Conservation (phyloP, 2,329 filamentous ascomycete genomes). For the Claviceps fusiformis region DNA sequence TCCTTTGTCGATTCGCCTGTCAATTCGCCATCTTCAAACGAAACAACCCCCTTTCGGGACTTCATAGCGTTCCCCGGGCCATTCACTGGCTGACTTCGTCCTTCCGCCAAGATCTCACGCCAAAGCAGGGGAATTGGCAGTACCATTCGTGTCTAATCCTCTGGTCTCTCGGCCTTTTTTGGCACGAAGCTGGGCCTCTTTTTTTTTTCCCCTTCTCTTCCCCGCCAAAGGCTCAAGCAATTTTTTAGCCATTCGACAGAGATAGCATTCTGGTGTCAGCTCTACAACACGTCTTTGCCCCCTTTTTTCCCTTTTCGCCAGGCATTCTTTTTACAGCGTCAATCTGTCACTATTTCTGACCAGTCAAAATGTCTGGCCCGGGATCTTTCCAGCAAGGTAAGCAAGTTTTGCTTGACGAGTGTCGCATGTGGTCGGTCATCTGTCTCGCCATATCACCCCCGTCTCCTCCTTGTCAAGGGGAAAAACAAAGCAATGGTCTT, state of each 20-base stretch:
- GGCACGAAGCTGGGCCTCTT: slow-evolving; percentile 2
- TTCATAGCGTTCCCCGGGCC: neutral
- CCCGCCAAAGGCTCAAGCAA: neutral
- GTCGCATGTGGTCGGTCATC: neutral
- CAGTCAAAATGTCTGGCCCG: slow-evolving; percentile 8
- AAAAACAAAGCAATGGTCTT: neutral
- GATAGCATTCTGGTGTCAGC: neutral
- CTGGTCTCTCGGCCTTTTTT: neutral
- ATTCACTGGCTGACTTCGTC: slow-evolving; percentile 2
- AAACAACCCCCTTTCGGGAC: neutral
- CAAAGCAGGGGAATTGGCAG: neutral
- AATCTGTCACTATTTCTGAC: neutral
- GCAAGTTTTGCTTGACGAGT: neutral
- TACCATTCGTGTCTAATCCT: neutral
- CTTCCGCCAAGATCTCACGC: neutral
- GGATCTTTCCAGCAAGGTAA: slow-evolving; percentile 9
- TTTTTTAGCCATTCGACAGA: neutral
- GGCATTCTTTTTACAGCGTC: neutral
- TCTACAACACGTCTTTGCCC: neutral
- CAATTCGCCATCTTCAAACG: neutral
- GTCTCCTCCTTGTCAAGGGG: neutral
- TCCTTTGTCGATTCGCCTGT: slow-evolving; percentile 1
- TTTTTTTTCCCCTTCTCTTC: neutral
- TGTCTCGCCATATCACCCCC: neutral
- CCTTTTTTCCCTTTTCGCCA: neutral